A percentile compares a stretch with the other conserved stretches of the same genome.
phyloP scores from a whole-genome alignment of 495 filamentous ascomycete genomes.

The Penicillium longicatenatum region DNA sequence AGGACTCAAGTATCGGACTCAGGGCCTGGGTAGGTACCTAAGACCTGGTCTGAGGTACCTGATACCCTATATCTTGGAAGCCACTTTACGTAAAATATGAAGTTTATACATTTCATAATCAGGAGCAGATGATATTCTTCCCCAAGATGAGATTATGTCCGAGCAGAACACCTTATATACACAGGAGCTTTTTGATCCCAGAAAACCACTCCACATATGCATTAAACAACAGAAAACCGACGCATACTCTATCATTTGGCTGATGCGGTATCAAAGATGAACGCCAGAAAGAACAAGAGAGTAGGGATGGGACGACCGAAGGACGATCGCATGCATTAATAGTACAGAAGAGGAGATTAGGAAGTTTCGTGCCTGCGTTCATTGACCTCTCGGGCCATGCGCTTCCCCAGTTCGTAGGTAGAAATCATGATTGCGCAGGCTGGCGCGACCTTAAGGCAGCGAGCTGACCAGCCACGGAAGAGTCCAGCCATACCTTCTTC shows the following conservation, averaged over 20 bases:
- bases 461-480: conserved; percentile 86
- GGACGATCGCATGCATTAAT: conserved; percentile 31
- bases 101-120: too few relatives aligned
- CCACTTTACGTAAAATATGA: too few relatives aligned
- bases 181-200: conserved; percentile 14
- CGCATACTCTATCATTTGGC: conserved; percentile 32
- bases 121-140: background rate
- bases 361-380: conserved; percentile 52
- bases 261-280: conserved; percentile 35
- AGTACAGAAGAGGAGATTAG: conserved; percentile 24
- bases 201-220: conserved; percentile 18
- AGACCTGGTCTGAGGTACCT: too few relatives aligned
- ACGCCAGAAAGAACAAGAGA: conserved; percentile 23
- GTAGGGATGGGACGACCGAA: conserved; percentile 14
- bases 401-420: conserved; percentile 94
- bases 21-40: too few relatives aligned
- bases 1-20: too few relatives aligned
- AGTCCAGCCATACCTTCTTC: conserved; percentile 79
- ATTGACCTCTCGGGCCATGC: conserved; percentile 78
- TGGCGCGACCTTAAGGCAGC: conserved; percentile 92
- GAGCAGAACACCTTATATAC: conserved; percentile 15
- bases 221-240: conserved; percentile 14
- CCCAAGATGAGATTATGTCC: conserved; percentile 8
- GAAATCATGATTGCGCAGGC: conserved; percentile 99
- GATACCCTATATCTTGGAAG: too few relatives aligned